A percentile compares a stretch with the other conserved stretches of the same genome.
phyloP scores from a whole-genome alignment of 2,329 filamentous ascomycete genomes.

The Juglanconis oblonga region DNA sequence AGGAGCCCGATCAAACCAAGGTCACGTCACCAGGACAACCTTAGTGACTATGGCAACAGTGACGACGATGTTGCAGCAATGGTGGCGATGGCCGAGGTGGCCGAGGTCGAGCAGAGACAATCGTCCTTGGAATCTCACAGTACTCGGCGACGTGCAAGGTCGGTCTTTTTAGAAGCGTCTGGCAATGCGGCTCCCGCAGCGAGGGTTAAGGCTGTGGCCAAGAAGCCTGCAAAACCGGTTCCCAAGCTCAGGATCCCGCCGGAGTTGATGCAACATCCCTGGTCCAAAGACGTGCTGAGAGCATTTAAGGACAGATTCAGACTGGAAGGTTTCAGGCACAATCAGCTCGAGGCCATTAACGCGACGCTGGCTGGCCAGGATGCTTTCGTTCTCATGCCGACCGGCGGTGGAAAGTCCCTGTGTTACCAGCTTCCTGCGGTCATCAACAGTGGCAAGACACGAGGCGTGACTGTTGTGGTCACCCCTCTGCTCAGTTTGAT shows the following conservation, averaged over 20 bases:
- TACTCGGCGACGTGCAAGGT: slow-evolving; percentile 26
- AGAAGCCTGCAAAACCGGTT: slow-evolving; percentile 26
- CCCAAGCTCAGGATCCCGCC: slow-evolving; percentile 39
- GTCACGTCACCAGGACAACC: slow-evolving; percentile 22
- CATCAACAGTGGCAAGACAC: slow-evolving; percentile 74
- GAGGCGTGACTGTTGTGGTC: slow-evolving; percentile 88
- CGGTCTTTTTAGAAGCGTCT: slow-evolving; percentile 45
- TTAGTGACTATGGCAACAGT: slow-evolving; percentile 34
- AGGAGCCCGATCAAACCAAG: slow-evolving; percentile 19
- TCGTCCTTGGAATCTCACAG: slow-evolving; percentile 27
- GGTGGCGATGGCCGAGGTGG: slow-evolving; percentile 50
- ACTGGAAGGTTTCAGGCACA: slow-evolving; percentile 81
- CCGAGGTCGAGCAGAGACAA: slow-evolving; percentile 45
- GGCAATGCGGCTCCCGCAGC: slow-evolving; percentile 38
- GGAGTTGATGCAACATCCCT: slow-evolving; percentile 64
- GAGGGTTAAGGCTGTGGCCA: slow-evolving; percentile 31
- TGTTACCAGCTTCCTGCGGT: slow-evolving; percentile 95
- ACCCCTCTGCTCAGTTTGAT: slow-evolving; percentile 93
- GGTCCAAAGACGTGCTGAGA: slow-evolving; percentile 81
- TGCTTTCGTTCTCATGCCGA: slow-evolving; percentile 96
- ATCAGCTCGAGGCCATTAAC: slow-evolving; percentile 95
- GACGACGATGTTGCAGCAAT: slow-evolving; percentile 45
- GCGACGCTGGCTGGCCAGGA: slow-evolving; percentile 84
- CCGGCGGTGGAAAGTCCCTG: slow-evolving; percentile 91
- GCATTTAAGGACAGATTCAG: slow-evolving; percentile 82